phyloP scores from a whole-genome alignment of 2,329 filamentous ascomycete species.

The Fusarium mangiferae region DNA sequence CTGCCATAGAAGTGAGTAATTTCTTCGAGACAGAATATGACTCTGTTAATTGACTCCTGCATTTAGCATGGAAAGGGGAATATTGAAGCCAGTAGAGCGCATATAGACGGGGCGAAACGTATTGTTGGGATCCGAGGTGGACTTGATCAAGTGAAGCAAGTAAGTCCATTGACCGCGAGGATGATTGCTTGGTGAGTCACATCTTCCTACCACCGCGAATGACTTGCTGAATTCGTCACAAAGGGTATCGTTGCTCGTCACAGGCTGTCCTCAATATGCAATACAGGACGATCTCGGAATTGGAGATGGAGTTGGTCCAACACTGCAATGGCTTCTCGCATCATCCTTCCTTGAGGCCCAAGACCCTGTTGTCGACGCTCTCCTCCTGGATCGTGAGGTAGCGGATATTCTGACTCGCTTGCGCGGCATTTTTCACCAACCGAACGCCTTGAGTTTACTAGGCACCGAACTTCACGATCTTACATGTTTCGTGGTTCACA shows the following conservation, averaged over 20 bases:
- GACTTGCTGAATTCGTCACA: background rate
- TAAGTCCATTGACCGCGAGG: conserved; percentile 63
- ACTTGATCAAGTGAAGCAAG: conserved; percentile 57
- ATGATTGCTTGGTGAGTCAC: conserved; percentile 63
- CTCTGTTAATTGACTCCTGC: background rate
- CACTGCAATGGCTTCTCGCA: conserved; percentile 58
- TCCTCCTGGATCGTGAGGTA: conserved; percentile 50
- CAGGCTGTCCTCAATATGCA: conserved; percentile 62
- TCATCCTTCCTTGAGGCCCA: conserved; percentile 7
- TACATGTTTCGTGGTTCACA: conserved; percentile 64
- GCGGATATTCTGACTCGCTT: conserved; percentile 56
- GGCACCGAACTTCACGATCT: conserved; percentile 63
- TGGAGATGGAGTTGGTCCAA: conserved; percentile 61
- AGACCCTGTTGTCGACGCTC: conserved; percentile 15
- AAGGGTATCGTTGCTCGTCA: conserved; percentile 69
- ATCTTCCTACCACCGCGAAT: background rate
- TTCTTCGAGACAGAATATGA: fast-evolving
- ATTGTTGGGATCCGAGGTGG: conserved; percentile 62
- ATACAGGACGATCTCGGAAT: conserved; percentile 60
- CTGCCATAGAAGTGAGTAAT: conserved; percentile 63
- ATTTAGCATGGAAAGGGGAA: conserved; percentile 65
- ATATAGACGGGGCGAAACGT: conserved; percentile 60
- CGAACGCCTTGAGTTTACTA: conserved; percentile 44
- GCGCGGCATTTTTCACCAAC: conserved; percentile 53
- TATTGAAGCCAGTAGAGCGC: conserved; percentile 54